Base-by-base conservation (phyloP, 257 asterid species). In the Mentha longifolia region DNA sequence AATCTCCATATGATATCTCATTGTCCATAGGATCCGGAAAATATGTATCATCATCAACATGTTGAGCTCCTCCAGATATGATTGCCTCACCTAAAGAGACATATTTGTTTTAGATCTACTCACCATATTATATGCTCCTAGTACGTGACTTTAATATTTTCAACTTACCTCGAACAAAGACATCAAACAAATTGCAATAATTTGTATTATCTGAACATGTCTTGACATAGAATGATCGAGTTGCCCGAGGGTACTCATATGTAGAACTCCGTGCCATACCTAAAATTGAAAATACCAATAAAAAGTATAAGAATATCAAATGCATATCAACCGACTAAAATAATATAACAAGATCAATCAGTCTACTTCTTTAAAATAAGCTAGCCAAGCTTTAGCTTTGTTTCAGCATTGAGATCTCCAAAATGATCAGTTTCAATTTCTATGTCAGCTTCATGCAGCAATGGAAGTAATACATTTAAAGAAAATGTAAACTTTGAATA, bases 21-120 rank as follows among this genome's bases (percentile, higher is more conserved):
- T 74, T 76, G 78, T 3, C 97, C 98, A 52, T 90, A n/a, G n/a
- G 97, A 76, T 83, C 81, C 3, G 74, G 60, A 82, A 90, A 78
- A 9, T 80, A 70, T 69, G 87, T 90, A 9, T 93, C 83, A 25
- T 80, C 83, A 31, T 92, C 97, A 54, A 87, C 70, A 80, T 96
- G 97, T 73, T 92, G 98, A 77, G 93, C 97, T 65, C 98, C 97
- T 37, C n/a, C n/a, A n/a, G 98, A 93, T 37, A 93, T 88, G 51
- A 93, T 90, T 76, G 90, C 96, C 79, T 93, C 98, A 25, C 98
- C 98, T 90, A 3, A 19, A 16, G 31, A 11, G 33, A 35, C 5
- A 35, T 37, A 54, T 22, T 63, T 39, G 42, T 43, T 10, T 7
- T 43, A 12, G 30, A 41, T 15, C 55, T 13, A 35, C 41, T 67